Percentiles rank a stretch among this genome's conserved stretches.
These are phyloP conservation scores for Cochlearia excelsa DNA, from an alignment of 345 rosid species.

Conservation along the genomic window DNA sequence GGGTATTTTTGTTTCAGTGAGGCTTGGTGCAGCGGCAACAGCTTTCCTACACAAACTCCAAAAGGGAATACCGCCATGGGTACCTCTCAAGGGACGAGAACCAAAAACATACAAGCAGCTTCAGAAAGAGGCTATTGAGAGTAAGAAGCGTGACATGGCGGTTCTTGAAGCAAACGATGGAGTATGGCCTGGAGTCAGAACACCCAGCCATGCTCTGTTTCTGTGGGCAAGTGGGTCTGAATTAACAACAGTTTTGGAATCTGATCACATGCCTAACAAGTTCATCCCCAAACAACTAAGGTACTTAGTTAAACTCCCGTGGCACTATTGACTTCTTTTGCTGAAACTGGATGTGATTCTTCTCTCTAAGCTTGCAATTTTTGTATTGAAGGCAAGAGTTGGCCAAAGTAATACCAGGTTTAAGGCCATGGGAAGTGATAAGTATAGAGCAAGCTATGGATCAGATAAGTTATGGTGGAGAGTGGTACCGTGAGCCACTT, in stretches of 20 bases:
- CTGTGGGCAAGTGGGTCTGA: conserved; percentile 96
- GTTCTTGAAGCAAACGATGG: conserved; percentile 85
- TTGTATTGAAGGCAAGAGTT: conserved; percentile 45
- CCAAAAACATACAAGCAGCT: conserved; percentile 46
- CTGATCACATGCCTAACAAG: conserved; percentile 93
- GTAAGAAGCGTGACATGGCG: conserved; percentile 76
- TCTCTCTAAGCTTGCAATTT: conserved; percentile 10
- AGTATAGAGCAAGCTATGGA: conserved; percentile 96
- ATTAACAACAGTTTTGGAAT: conserved; percentile 63
- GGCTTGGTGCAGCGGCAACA: no score
- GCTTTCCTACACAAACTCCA: no score
- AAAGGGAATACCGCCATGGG: no score
- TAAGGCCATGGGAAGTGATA: conserved; percentile 97
- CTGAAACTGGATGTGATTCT: conserved; percentile 9
- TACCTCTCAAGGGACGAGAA: no score
- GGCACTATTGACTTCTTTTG: not conserved
- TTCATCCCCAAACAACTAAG: conserved; percentile 81
- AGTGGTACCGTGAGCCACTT: conserved; percentile 89
- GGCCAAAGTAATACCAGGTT: conserved; percentile 69
- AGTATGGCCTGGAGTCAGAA: conserved; percentile 85
- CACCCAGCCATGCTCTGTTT: conserved; percentile 81
- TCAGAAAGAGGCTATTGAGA: conserved; percentile 79
- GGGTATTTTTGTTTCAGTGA: no score
- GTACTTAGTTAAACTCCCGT: conserved; percentile 32
- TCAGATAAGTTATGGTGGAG: conserved; percentile 72